Evolutionary conservation across 2,329 filamentous ascomycete species (phyloP).

Genomic region (Rhinocladiella mackenziei): DNA sequence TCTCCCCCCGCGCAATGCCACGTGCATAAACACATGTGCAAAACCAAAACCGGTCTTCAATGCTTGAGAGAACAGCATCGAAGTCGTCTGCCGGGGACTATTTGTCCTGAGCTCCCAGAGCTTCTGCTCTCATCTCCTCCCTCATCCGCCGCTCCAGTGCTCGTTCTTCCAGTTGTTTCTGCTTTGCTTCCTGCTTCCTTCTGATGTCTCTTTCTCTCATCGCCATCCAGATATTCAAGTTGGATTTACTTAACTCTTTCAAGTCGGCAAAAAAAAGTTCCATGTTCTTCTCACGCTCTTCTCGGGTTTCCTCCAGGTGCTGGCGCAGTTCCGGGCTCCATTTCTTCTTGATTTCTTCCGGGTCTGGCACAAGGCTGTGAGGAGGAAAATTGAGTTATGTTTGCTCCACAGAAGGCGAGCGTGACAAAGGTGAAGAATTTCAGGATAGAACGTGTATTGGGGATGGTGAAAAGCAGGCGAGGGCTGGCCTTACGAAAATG

Average conservation of each 20-base stretch:
- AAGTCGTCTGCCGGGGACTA: too few relatives aligned
- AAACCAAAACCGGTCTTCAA: too few relatives aligned
- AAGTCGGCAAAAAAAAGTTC: conserved; percentile 79
- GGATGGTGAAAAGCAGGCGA: neutral
- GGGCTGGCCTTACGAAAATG: conserved; percentile 53
- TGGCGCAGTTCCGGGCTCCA: conserved; percentile 96
- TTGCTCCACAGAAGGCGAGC: too few relatives aligned
- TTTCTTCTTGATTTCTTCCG: conserved; percentile 83
- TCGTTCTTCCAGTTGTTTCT: conserved; percentile 39
- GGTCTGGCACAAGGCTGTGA: conserved; percentile 57
- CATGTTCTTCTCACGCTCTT: conserved; percentile 76
- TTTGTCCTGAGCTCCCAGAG: conserved; percentile 7
- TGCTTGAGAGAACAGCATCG: too few relatives aligned
- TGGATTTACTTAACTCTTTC: conserved; percentile 84
- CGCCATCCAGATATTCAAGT: conserved; percentile 67
- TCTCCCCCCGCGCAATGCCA: too few relatives aligned
- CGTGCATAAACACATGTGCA: too few relatives aligned
- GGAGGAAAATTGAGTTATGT: neutral
- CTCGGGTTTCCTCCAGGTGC: conserved; percentile 73
- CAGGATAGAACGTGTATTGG: neutral
- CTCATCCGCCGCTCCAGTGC: conserved; percentile 34
- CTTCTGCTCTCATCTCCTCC: conserved; percentile 42
- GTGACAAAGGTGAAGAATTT: too few relatives aligned
- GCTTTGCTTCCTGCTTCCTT: conserved; percentile 36
- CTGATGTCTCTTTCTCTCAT: conserved; percentile 41